Percentiles rank a stretch among this genome's conserved stretches.
Conservation (phyloP, 805 yeast genomes). For the Yamadazyma olivae region DNA sequence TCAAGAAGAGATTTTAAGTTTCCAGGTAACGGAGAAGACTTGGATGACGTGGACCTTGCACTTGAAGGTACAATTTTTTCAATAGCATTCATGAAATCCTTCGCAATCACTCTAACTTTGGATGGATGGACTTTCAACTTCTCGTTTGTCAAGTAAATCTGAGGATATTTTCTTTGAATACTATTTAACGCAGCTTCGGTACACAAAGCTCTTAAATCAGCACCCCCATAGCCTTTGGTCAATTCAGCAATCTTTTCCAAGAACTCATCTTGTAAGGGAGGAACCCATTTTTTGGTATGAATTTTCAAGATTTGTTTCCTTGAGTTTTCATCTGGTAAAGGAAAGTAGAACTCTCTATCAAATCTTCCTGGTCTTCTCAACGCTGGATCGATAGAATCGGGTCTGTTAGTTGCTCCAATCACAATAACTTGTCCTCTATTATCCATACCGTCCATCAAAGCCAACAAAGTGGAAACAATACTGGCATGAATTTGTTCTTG, state of each 20-base stretch:
- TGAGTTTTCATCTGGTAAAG: conserved; percentile 80
- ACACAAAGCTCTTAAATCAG: conserved; percentile 89
- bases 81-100: conserved; percentile 82
- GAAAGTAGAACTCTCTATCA: conserved; percentile 95
- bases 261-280: conserved; percentile 60
- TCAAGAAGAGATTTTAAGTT: conserved; percentile 62
- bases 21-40: conserved; percentile 77
- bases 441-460: conserved; percentile 99
- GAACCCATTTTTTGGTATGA: conserved; percentile 88
- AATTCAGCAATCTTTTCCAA: conserved; percentile 65
- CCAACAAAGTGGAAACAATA: conserved; percentile 90
- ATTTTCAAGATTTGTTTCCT: conserved; percentile 76
- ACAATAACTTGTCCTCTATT: conserved; percentile 97
- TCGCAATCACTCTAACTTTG: conserved; percentile 67
- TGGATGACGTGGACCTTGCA: conserved; percentile 73
- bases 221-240: conserved; percentile 98
- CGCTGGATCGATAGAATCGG: conserved; percentile 98
- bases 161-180: conserved; percentile 90
- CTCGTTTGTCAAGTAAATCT: conserved; percentile 74
- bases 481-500: conserved; percentile 99
- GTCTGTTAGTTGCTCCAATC: conserved; percentile 96
- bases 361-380: conserved; percentile 95
- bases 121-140: conserved; percentile 73
- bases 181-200: conserved; percentile 94
- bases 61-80: conserved; percentile 91